phyloP scores from a whole-genome alignment of 1,284 basidiomycete species.

The Melampsora larici-populina region DNA sequence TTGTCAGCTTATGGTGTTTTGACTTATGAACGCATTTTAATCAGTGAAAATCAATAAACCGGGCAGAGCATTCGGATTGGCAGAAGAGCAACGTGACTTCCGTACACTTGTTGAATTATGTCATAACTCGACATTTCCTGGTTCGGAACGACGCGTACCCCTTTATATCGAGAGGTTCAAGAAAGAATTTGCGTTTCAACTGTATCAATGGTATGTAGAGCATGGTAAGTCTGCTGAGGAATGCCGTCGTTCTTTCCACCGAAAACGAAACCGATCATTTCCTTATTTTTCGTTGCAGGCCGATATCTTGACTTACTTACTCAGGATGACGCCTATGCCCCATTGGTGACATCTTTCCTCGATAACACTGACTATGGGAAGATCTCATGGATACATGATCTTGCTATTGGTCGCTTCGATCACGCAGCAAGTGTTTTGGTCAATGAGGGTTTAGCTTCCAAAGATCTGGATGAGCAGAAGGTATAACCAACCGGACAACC shows the following conservation, averaged over 20 bases:
- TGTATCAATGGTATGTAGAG: slow-evolving; percentile 69
- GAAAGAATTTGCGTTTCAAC: slow-evolving; percentile 76
- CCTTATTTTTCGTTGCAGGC: slow-evolving; percentile 9
- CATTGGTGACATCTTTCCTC: slow-evolving; percentile 23
- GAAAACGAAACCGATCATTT: neutral
- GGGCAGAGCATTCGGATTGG: slow-evolving; percentile 54
- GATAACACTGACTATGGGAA: slow-evolving; percentile 41
- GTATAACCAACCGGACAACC: slow-evolving; percentile 57
- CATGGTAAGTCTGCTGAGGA: slow-evolving; percentile 52
- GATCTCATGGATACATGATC: slow-evolving; percentile 81
- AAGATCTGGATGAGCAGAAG: slow-evolving; percentile 64
- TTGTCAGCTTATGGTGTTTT: neutral
- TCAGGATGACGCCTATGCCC: slow-evolving; percentile 30
- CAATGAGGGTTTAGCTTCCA: slow-evolving; percentile 62
- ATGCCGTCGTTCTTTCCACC: neutral
- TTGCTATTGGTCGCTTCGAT: slow-evolving; percentile 67
- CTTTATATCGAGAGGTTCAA: slow-evolving; percentile 75
- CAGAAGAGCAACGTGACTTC: slow-evolving; percentile 56
- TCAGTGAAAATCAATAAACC: slow-evolving; percentile 51
- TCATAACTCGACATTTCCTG: slow-evolving; percentile 42
- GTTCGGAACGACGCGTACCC: slow-evolving; percentile 52
- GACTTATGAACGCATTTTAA: neutral
- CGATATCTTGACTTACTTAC: slow-evolving; percentile 64
- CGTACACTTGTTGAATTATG: slow-evolving; percentile 54
- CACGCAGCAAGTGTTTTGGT: slow-evolving; percentile 67